A percentile compares a stretch with the other conserved stretches of the same genome.
phyloP scores from a whole-genome alignment of 345 rosid species.

The Eucalyptus shirleyi region DNA sequence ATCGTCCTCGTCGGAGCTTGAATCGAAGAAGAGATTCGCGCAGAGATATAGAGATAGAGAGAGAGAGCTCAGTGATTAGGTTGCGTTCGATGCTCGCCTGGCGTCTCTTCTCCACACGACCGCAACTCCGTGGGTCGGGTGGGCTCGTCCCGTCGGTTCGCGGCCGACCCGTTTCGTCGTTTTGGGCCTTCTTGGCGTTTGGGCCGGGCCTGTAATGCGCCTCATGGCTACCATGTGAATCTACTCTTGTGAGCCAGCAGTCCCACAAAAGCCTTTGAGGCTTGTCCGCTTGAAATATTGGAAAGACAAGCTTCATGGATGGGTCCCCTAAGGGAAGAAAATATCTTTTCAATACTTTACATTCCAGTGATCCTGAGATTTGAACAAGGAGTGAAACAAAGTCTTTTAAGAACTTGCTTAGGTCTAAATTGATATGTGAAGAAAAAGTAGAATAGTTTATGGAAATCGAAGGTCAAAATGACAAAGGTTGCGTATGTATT shows the following conservation, averaged over 20 bases:
- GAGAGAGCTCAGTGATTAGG: not conserved
- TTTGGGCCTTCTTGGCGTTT: not conserved
- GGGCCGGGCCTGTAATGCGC: not conserved
- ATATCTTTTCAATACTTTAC: no score
- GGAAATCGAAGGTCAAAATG: not conserved
- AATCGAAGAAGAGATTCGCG: not conserved
- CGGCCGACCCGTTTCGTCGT: not conserved
- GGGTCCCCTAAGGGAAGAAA: accelerated
- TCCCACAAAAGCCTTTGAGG: no score
- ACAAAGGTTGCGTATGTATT: not conserved
- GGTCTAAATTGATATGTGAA: no score
- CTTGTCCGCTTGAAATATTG: no score
- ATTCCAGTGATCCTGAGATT: accelerated
- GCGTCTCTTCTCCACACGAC: not conserved
- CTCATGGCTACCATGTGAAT: not conserved
- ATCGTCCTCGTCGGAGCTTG: not conserved
- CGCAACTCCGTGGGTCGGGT: not conserved
- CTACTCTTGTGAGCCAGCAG: no score
- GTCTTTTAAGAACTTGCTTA: no score
- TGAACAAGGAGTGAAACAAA: accelerated
- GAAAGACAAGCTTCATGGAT: accelerated
- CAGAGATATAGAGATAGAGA: not conserved
- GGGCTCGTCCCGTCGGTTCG: accelerated
- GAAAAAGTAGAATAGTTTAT: not conserved
- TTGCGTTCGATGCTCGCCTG: not conserved